These are phyloP conservation scores for Acanthochlamys bracteata DNA, from an alignment of 106 monocot species.

Conservation along the genomic window DNA sequence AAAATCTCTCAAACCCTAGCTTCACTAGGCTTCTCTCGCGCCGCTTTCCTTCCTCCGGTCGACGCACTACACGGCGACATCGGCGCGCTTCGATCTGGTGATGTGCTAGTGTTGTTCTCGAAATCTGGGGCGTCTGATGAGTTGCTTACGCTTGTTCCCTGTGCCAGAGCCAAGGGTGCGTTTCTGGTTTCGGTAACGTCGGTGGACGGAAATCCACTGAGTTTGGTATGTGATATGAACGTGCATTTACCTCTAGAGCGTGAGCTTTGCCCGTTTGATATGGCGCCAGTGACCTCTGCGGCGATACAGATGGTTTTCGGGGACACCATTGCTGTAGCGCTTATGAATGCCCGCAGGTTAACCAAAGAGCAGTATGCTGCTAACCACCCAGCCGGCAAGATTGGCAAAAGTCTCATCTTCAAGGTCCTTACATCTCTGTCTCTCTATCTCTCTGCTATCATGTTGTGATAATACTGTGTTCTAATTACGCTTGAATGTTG, in stretches of 20 bases:
- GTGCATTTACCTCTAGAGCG: constrained; percentile 59
- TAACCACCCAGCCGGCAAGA: constrained; percentile 79
- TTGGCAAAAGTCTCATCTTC: constrained; percentile 84
- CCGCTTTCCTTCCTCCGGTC: constrained; percentile 59
- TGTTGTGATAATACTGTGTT: too few relatives aligned
- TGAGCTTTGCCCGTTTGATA: constrained; percentile 71
- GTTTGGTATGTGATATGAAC: constrained; percentile 41
- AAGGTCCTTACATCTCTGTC: constrained; percentile 47
- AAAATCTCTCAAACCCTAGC: constrained; percentile 70
- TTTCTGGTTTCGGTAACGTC: constrained; percentile 57
- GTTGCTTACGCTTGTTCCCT: constrained; percentile 61
- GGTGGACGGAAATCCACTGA: constrained; percentile 35
- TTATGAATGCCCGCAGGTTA: constrained; percentile 51
- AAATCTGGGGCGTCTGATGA: constrained; percentile 85
- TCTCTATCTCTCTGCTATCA: too few relatives aligned
- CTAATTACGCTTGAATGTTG: too few relatives aligned
- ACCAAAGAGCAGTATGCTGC: constrained; percentile 58
- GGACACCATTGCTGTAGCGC: constrained; percentile 56
- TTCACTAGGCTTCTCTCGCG: constrained; percentile 61
- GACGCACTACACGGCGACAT: constrained; percentile 94
- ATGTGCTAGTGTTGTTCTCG: constrained; percentile 68
- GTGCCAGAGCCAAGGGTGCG: constrained; percentile 69
- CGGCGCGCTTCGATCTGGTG: constrained; percentile 43
- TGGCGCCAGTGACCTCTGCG: constrained; percentile 72
- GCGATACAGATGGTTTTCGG: constrained; percentile 74